Evolutionary conservation across 2,329 filamentous ascomycete genomes (phyloP).

Genomic region (Claviceps cyperi): DNA sequence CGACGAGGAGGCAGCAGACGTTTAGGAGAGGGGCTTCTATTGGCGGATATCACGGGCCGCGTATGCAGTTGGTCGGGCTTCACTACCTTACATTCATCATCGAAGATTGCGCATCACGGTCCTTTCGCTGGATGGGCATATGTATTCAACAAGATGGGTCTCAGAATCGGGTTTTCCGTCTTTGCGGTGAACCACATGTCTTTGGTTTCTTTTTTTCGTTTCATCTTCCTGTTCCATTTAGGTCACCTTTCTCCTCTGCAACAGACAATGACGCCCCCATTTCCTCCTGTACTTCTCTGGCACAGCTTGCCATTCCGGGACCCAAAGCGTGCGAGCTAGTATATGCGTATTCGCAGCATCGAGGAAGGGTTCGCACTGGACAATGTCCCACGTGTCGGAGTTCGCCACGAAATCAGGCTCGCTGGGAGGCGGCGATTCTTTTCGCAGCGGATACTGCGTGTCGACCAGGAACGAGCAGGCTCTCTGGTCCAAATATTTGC

Average conservation of each 20-base stretch:
- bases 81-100: too few species aligned
- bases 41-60: too few species aligned
- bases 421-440: conserved; percentile 38
- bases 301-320: conserved; percentile 57
- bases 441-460: conserved; percentile 55
- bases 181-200: too few species aligned
- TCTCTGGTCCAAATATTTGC: conserved; percentile 70
- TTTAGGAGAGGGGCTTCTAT: too few species aligned
- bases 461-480: conserved; percentile 79
- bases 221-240: background rate
- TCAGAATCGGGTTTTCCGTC: too few species aligned
- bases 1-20: too few species aligned
- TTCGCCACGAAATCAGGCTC: conserved; percentile 76
- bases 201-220: background rate
- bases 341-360: conserved; percentile 62
- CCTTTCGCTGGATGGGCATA: too few species aligned
- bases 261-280: conserved; percentile 82
- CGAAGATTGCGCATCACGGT: too few species aligned
- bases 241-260: conserved; percentile 33
- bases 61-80: too few species aligned
- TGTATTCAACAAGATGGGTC: too few species aligned
- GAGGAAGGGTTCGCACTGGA: conserved; percentile 66
- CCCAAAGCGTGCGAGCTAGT: conserved; percentile 65
- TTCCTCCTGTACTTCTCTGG: conserved; percentile 55
- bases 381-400: conserved; percentile 57